These are phyloP conservation scores for Pichia sp. DNA, from an alignment of 1,139 yeast genomes.

Conservation along the genomic window DNA sequence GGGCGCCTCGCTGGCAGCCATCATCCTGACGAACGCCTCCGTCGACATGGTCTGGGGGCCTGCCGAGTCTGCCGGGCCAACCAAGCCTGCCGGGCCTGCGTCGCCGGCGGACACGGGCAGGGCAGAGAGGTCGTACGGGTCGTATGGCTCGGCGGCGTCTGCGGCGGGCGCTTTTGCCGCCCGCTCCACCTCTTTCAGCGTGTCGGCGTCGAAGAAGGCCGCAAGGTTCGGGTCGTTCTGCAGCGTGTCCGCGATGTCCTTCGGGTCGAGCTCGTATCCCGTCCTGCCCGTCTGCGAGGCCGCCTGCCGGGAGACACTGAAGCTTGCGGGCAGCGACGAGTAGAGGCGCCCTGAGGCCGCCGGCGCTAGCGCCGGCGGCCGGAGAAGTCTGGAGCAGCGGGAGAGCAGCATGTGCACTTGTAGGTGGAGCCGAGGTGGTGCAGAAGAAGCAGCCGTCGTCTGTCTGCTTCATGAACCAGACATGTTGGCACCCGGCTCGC, in stretches of 20 bases:
- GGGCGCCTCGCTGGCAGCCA: constrained; percentile 11
- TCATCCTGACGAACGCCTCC: constrained; percentile 21
- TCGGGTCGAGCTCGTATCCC: constrained; percentile 4
- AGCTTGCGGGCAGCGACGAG: background rate
- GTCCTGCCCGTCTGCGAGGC: background rate
- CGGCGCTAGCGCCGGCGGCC: too few relatives aligned
- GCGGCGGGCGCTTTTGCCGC: background rate
- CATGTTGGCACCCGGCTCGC: too few relatives aligned
- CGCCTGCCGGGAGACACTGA: background rate
- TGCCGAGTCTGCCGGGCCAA: background rate
- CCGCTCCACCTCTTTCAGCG: constrained; percentile 6
- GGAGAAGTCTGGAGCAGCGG: background rate
- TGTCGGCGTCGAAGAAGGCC: constrained; percentile 24
- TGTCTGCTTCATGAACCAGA: too few relatives aligned
- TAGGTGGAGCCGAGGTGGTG: background rate
- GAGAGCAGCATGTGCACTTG: background rate
- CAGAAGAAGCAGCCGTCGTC: too few relatives aligned
- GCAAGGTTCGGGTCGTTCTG: constrained; percentile 30
- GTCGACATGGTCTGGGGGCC: constrained; percentile 25
- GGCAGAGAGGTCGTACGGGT: constrained; percentile 25
- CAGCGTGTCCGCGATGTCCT: constrained; percentile 22
- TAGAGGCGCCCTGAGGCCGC: background rate
- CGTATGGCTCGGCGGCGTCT: constrained; percentile 5
- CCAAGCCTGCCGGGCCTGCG: too few relatives aligned
- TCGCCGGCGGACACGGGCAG: constrained; percentile 13